Percentiles rank a stretch among this genome's conserved stretches.
Evolutionary conservation across 2,329 filamentous ascomycete genomes (phyloP).

Genomic region (Trichoderma brevicompactum): DNA sequence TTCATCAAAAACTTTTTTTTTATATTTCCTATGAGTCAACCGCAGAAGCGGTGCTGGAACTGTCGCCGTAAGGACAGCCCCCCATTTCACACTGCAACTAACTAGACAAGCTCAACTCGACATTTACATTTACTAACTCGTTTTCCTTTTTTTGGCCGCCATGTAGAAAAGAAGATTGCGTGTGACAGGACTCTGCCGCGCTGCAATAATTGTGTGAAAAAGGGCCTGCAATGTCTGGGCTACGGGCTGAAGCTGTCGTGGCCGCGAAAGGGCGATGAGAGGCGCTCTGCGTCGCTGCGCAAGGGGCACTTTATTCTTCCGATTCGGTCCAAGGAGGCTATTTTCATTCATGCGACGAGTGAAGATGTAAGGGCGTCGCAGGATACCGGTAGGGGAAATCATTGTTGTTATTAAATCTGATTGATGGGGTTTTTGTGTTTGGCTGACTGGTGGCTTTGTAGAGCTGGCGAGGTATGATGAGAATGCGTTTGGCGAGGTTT

Average conservation of each 20-base stretch:
- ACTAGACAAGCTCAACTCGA: too few relatives aligned
- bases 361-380: conserved; percentile 16
- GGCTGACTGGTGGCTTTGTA: not conserved
- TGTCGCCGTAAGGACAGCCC: conserved; percentile 18
- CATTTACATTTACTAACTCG: too few relatives aligned
- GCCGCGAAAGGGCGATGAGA: conserved; percentile 22
- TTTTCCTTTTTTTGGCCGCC: not conserved
- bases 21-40: conserved; percentile 10
- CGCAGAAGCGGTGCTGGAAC: conserved; percentile 26
- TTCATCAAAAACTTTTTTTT: too few relatives aligned
- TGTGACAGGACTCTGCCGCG: conserved; percentile 23
- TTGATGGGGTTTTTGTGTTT: not conserved
- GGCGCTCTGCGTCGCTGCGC: conserved; percentile 3
- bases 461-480: conserved; percentile 9
- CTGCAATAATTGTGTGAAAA: conserved; percentile 22
- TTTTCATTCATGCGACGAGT: conserved; percentile 18
- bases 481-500: not conserved
- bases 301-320: conserved; percentile 16
- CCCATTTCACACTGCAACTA: not conserved
- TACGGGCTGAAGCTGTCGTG: conserved; percentile 28
- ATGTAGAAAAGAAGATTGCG: conserved; percentile 24
- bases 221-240: conserved; percentile 18
- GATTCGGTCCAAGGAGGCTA: not conserved
- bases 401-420: not conserved
- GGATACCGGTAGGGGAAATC: not conserved